Conservation (phyloP, 2,329 filamentous ascomycete genomes). For the Pyrenophora teres region DNA sequence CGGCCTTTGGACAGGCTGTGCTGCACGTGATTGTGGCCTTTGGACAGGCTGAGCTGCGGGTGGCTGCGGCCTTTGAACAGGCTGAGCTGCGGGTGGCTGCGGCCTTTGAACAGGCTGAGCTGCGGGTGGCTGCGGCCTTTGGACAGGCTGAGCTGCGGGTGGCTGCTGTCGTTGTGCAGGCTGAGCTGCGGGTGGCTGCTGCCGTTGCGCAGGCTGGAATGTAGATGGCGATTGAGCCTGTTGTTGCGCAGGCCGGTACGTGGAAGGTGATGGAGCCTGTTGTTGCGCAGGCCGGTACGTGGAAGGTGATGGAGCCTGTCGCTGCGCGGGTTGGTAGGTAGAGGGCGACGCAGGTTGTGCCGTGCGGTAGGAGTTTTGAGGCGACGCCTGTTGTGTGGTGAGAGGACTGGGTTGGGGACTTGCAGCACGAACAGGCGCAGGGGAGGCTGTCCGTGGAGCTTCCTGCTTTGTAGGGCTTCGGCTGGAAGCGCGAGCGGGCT, state of each 20-base stretch:
- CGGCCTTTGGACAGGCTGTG: slow-evolving; percentile 7
- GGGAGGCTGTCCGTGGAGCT: slow-evolving; percentile 60
- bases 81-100: slow-evolving; percentile 21
- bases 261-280: slow-evolving; percentile 12
- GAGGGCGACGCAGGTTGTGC: slow-evolving; percentile 12
- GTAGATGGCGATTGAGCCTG: not conserved
- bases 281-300: slow-evolving; percentile 13
- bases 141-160: not conserved
- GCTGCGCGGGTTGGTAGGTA: slow-evolving; percentile 15
- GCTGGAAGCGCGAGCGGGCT: slow-evolving; percentile 62
- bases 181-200: not conserved
- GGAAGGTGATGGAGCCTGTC: slow-evolving; percentile 13
- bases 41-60: slow-evolving; percentile 1
- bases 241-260: slow-evolving; percentile 13
- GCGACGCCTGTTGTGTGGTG: slow-evolving; percentile 19
- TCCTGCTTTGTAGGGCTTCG: slow-evolving; percentile 56
- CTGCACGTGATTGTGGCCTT: slow-evolving; percentile 4
- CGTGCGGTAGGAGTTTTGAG: slow-evolving; percentile 21
- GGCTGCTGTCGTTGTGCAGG: not conserved
- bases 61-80: slow-evolving; percentile 16
- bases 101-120: slow-evolving; percentile 19
- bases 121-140: not conserved
- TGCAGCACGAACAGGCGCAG: slow-evolving; percentile 64
- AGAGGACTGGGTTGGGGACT: slow-evolving; percentile 64
- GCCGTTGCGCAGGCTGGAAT: too few species aligned